Evolutionary conservation across 352 stramenopile species (phyloP).

Genomic region (Globisporangium orthogonon): DNA sequence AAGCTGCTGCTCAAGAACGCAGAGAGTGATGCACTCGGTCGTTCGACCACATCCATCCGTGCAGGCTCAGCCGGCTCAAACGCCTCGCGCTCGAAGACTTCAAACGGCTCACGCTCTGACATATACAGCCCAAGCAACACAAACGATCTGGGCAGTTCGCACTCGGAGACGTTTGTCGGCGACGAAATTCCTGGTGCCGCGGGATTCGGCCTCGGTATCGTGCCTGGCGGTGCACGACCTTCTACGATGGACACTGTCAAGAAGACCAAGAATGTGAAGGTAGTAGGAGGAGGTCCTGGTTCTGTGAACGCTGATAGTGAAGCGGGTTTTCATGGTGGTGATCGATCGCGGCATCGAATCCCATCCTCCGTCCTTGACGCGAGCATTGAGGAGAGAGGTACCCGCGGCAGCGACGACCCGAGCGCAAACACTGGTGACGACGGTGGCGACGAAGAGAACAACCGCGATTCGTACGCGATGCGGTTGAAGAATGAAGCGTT

Average conservation of each 20-base stretch:
- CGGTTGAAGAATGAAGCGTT: constrained; percentile 66
- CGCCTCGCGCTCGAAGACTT: constrained; percentile 41
- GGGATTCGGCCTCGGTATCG: constrained; percentile 56
- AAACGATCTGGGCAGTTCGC: constrained; percentile 11
- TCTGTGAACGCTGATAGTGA: not conserved
- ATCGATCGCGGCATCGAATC: constrained; percentile 24
- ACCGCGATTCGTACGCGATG: constrained; percentile 12
- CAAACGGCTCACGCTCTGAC: constrained; percentile 36
- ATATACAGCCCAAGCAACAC: constrained; percentile 18
- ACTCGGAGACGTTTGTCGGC: constrained; percentile 37
- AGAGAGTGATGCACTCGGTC: constrained; percentile 16
- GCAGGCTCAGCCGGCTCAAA: constrained; percentile 44
- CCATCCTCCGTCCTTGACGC: constrained; percentile 22
- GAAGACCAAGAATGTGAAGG: constrained; percentile 21
- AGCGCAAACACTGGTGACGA: constrained; percentile 18
- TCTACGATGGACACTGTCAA: constrained; percentile 58
- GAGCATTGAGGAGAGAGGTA: constrained; percentile 7
- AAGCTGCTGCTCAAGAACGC: constrained; percentile 77
- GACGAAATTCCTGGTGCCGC: constrained; percentile 47
- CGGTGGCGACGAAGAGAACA: constrained; percentile 1
- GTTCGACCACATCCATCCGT: constrained; percentile 23
- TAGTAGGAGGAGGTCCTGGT: constrained; percentile 5
- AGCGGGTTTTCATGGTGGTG: not conserved
- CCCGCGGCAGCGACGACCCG: constrained; percentile 13
- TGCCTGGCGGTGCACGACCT: constrained; percentile 41